Percentiles rank a stretch among this genome's conserved stretches.
phyloP scores from a whole-genome alignment of 73 alveolate species.

The Paramecium bursaria region DNA sequence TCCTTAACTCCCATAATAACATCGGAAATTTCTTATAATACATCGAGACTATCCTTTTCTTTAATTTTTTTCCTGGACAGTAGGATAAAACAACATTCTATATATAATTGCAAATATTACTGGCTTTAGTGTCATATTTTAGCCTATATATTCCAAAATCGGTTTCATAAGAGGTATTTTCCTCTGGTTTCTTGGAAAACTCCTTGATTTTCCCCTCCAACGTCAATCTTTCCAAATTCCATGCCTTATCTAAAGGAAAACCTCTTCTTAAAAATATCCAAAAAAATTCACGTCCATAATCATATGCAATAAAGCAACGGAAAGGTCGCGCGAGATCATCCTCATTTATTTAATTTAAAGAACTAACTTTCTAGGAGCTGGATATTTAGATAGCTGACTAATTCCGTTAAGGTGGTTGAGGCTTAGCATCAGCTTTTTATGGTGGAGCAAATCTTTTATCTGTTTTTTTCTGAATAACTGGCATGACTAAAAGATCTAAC shows the following conservation, averaged over 20 bases:
- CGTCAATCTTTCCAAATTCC: constrained; percentile 24
- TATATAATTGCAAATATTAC: neutral
- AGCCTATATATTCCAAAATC: constrained; percentile 31
- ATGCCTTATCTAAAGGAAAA: constrained; percentile 27
- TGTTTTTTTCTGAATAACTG: neutral
- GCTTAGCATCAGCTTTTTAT: too few relatives aligned
- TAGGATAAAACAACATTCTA: neutral
- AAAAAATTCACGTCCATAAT: constrained; percentile 32
- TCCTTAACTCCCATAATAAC: too few relatives aligned
- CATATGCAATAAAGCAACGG: constrained; percentile 37
- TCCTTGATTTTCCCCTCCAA: neutral
- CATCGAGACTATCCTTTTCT: neutral
- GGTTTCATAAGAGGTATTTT: neutral
- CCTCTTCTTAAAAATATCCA: constrained; percentile 55
- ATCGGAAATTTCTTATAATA: neutral
- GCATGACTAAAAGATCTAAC: neutral
- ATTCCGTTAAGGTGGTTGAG: too few relatives aligned
- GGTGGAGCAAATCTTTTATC: too few relatives aligned
- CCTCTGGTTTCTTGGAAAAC: constrained; percentile 16
- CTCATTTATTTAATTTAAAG: neutral
- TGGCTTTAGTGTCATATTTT: too few relatives aligned
- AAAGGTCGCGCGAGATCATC: neutral
- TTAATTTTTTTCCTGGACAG: neutral
- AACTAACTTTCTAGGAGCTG: neutral
- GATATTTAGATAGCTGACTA: too few relatives aligned